Percentiles rank a stretch among this genome's conserved stretches.
These are phyloP conservation scores for Miscanthus lutarioriparius DNA, from an alignment of 176 grass and related monocot species.

Conservation along the genomic window DNA sequence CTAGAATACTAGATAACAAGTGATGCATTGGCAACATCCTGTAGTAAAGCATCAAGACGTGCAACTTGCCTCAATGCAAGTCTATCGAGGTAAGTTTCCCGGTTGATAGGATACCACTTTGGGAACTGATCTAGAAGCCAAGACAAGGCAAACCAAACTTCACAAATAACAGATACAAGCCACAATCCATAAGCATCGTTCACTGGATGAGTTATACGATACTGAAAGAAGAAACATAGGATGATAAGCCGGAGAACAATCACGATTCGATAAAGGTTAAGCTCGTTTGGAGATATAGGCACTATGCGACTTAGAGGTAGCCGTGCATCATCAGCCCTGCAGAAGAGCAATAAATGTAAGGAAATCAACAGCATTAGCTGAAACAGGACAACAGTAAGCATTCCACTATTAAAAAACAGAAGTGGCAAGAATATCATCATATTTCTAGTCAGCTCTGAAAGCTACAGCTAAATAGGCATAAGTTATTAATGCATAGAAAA, in stretches of 20 bases:
- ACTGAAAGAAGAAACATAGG: constrained; percentile 94
- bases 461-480: not conserved
- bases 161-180: constrained; percentile 94
- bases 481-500: not conserved
- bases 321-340: constrained; percentile 80
- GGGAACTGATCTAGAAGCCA: constrained; percentile 98
- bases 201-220: constrained; percentile 88
- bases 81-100: constrained; percentile 88
- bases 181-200: constrained; percentile 82
- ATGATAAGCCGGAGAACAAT: constrained; percentile 89
- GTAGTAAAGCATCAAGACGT: not conserved
- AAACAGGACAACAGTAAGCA: not conserved
- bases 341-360: constrained; percentile 24
- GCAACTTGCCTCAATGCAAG: constrained; percentile 72
- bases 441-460: constrained; percentile 9
- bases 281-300: constrained; percentile 69
- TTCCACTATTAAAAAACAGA: not conserved
- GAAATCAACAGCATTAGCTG: not conserved
- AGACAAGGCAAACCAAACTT: constrained; percentile 95
- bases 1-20: not conserved
- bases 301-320: constrained; percentile 76
- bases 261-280: constrained; percentile 78
- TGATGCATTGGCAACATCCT: constrained; percentile 1
- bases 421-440: not conserved
- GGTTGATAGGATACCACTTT: constrained; percentile 88